Evolutionary conservation across 208 protist species (phyloP).

Genomic region (Trypanosoma cruzi): DNA sequence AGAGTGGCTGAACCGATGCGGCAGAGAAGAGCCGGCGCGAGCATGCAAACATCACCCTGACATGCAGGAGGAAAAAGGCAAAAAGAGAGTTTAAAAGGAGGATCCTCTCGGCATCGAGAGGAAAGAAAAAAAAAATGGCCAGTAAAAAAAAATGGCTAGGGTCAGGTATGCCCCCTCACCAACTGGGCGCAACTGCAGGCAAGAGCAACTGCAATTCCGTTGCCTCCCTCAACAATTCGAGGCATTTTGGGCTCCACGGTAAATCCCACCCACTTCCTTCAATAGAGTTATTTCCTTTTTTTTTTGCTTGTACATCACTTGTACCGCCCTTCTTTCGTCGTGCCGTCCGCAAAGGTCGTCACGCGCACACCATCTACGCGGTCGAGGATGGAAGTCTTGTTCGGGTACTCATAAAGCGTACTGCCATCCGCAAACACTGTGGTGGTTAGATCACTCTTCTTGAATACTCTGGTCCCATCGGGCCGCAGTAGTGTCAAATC

Average conservation of each 20-base stretch:
- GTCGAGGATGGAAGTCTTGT: constrained; percentile 73
- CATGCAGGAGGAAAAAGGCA: constrained; percentile 15
- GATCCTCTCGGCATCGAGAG: neutral
- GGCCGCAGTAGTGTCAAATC: constrained; percentile 50
- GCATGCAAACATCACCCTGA: constrained; percentile 15
- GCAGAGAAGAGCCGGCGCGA: constrained; percentile 13
- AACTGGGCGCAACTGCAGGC: neutral
- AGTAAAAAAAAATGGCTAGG: neutral
- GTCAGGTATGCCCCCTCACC: neutral
- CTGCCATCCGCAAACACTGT: constrained; percentile 66
- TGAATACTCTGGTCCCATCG: constrained; percentile 69
- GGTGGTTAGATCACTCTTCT: constrained; percentile 54
- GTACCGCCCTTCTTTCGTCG: constrained; percentile 49
- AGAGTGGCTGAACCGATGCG: constrained; percentile 15
- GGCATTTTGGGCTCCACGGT: neutral
- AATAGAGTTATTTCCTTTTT: no score
- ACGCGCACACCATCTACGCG: constrained; percentile 76
- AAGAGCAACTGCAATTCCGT: neutral
- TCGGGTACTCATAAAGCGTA: constrained; percentile 80
- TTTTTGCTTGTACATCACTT: constrained; percentile 15
- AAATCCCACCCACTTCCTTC: neutral
- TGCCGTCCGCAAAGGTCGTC: constrained; percentile 77
- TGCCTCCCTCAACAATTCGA: neutral
- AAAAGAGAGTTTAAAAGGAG: neutral
- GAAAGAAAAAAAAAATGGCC: neutral